Percentiles rank a stretch among this genome's conserved stretches.
These are phyloP conservation scores for Mucor plumbeus DNA, from an alignment of 371 early-diverging fungal genomes.

Conservation along the genomic window DNA sequence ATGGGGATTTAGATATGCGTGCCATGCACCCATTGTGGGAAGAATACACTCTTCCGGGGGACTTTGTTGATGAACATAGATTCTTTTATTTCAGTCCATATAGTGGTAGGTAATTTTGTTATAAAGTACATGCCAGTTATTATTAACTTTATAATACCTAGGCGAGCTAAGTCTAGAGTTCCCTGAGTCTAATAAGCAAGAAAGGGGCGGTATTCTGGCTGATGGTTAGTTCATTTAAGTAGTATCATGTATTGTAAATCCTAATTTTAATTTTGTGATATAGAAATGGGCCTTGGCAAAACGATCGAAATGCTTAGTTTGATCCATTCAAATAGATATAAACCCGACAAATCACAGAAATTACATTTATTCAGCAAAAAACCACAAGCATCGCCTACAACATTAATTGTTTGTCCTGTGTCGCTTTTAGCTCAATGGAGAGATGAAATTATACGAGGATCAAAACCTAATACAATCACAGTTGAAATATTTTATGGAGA, in stretches of 20 bases:
- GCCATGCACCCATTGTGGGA: constrained; percentile 73
- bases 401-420: constrained; percentile 74
- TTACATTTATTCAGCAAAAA: not conserved
- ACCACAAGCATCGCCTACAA: constrained; percentile 51
- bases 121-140: not conserved
- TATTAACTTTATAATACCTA: not conserved
- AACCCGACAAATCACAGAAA: constrained; percentile 5
- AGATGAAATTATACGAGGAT: constrained; percentile 63
- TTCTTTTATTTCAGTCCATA: constrained; percentile 71
- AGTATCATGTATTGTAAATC: no score
- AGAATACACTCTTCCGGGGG: constrained; percentile 55
- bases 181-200: constrained; percentile 56
- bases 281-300: constrained; percentile 91
- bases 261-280: not conserved
- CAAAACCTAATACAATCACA: constrained; percentile 43
- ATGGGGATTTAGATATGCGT: constrained; percentile 42
- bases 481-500: constrained; percentile 68
- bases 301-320: constrained; percentile 85
- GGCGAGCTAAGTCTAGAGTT: constrained; percentile 61
- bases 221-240: constrained; percentile 47
- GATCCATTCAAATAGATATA: constrained; percentile 62
- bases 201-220: constrained; percentile 77
- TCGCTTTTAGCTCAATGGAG: constrained; percentile 77
- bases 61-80: constrained; percentile 23
- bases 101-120: constrained; percentile 36